Conservation (phyloP, 228 moss, liverwort and hornwort species). For the Sphagnum fallax region DNA sequence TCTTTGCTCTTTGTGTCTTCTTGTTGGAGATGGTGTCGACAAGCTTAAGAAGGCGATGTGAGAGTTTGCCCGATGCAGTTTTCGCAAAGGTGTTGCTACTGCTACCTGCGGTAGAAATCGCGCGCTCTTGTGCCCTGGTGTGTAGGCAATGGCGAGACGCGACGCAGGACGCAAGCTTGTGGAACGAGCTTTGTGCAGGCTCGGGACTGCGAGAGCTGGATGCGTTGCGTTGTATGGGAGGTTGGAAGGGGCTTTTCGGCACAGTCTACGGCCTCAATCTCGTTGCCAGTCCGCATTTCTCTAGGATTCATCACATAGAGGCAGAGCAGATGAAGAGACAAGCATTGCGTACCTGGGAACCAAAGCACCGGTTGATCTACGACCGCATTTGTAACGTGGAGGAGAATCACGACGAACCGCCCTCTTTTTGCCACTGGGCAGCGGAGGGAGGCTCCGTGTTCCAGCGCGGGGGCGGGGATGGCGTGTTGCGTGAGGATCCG, state of each 20-base stretch:
- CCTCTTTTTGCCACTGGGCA: conserved; percentile 58
- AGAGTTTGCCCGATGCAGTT: conserved; percentile 49
- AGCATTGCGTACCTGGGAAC: conserved; percentile 37
- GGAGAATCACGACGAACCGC: conserved; percentile 55
- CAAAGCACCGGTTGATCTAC: conserved; percentile 39
- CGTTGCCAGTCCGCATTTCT: conserved; percentile 56
- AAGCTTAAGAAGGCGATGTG: conserved; percentile 3
- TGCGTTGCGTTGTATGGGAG: conserved; percentile 38
- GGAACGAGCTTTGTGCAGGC: conserved; percentile 50
- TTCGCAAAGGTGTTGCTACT: conserved; percentile 53
- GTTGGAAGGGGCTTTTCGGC: conserved; percentile 58
- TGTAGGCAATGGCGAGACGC: conserved; percentile 60
- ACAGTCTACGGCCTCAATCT: conserved; percentile 60
- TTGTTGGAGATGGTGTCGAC: too few relatives aligned
- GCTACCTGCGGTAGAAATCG: conserved; percentile 48
- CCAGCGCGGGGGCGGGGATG: conserved; percentile 70
- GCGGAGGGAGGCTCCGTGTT: conserved; percentile 65
- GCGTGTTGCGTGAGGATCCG: conserved; percentile 58
- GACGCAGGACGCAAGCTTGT: conserved; percentile 30
- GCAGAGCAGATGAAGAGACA: conserved; percentile 33
- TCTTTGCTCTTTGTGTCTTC: too few relatives aligned
- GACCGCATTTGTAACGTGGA: conserved; percentile 55
- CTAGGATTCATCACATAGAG: conserved; percentile 45
- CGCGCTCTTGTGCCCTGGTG: conserved; percentile 65
- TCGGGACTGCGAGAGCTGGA: conserved; percentile 47